A percentile compares a stretch with the other conserved stretches of the same genome.
phyloP scores from a whole-genome alignment of 331 rosid genomes.

The Cydonia oblonga region DNA sequence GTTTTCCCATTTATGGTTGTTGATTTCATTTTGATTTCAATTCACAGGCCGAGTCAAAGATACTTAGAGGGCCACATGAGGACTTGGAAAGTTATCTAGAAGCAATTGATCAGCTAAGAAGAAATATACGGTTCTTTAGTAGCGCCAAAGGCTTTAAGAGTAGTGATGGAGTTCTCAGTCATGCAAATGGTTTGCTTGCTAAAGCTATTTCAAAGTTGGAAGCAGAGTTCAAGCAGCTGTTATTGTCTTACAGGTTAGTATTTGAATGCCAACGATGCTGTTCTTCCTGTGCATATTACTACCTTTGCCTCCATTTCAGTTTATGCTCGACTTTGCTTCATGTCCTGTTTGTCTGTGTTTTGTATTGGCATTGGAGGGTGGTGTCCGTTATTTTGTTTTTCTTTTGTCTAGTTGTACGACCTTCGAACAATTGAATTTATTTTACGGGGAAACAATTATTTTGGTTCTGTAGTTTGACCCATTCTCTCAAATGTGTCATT shows the following conservation, averaged over 20 bases:
- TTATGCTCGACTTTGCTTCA: background rate
- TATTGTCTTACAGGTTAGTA: constrained; percentile 72
- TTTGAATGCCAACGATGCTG: background rate
- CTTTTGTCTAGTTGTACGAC: background rate
- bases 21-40: background rate
- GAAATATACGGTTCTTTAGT: constrained; percentile 67
- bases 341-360: background rate
- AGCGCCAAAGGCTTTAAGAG: constrained; percentile 63
- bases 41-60: constrained; percentile 69
- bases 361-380: background rate
- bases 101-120: constrained; percentile 73
- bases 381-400: no score
- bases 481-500: background rate
- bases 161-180: constrained; percentile 51
- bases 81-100: constrained; percentile 84
- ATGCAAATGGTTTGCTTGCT: constrained; percentile 62
- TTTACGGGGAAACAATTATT: background rate
- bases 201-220: constrained; percentile 89
- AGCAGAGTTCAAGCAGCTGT: constrained; percentile 73
- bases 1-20: no score
- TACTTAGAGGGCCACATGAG: constrained; percentile 87
- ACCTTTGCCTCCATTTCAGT: background rate
- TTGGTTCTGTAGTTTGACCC: background rate
- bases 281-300: background rate
- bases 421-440: background rate